Evolutionary conservation across 2,329 filamentous ascomycete species (phyloP), one percentile per base, ranked within the genome.

Genomic region (Verticillium isaacii): DNA sequence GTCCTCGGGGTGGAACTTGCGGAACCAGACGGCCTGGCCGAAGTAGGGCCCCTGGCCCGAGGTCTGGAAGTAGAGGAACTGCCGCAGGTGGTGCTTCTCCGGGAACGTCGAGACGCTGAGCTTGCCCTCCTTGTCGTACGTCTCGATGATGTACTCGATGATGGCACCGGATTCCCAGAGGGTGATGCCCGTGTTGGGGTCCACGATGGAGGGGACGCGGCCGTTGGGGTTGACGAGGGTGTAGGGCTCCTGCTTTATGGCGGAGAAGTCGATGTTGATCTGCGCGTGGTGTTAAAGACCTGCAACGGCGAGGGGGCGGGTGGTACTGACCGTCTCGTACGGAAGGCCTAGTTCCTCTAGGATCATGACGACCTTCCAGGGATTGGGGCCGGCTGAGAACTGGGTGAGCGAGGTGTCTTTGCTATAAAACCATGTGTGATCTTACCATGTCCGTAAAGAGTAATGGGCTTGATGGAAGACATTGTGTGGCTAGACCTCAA

Each of bases 21-120:
- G 54, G 68, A 81, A 80, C 74, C 76, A 77, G 8, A 60, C 66
- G 2, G 63, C 64, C 65, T 81, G 76, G 4, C 79, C 80, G 55
- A 69, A 81, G 65, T 80, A 82, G 0, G 78, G 78, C 0, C 76
- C 79, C 66, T 64, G 62, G 45, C 63, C 62, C 3, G 60, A 60
- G 32, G 60, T 45, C n/a, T 64, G 62, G 17, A 64, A 65, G 37
- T 59, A 19, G 50, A 57, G 29, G 5, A 39, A 64, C 50, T 59
- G 58, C 59, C 59, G 60, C 2, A 54, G 60, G 3, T 64, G 63
- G 64, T 68, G 73, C 59, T 71, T 71, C 32, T 75, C 73, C n/a
- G 63, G 62, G 19, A 60, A 61, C 5, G 62, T 63, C n/a, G 64
- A 59, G 54, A 67, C 66, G 5, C 65, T 70, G 45, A 75, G 58